A percentile compares a stretch with the other conserved stretches of the same genome.
Conservation (phyloP, 257 asterid species). For the Anisodus acutangulus region DNA sequence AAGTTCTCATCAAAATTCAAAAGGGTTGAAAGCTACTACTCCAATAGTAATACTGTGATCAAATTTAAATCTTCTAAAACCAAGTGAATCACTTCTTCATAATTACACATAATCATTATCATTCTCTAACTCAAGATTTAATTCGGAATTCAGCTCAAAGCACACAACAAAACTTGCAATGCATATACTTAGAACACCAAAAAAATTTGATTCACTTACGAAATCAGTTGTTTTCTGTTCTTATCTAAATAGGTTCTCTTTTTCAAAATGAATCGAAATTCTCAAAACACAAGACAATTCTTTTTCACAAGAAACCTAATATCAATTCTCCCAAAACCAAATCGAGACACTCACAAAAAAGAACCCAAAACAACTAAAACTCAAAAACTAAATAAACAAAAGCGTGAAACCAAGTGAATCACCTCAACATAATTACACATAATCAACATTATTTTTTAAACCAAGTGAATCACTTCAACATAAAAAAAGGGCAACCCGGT, state of each 20-base stretch:
- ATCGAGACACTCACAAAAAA: not conserved
- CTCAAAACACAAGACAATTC: not conserved
- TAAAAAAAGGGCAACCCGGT: no score
- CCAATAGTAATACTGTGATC: not conserved
- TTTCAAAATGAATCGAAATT: no score
- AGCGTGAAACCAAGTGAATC: no score
- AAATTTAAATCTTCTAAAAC: not conserved
- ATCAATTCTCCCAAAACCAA: no score
- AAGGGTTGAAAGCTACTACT: not conserved
- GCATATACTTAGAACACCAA: not conserved
- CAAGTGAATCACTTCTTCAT: not conserved
- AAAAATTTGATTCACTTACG: no score
- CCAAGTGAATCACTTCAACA: no score
- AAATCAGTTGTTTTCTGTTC: not conserved
- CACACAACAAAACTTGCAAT: no score
- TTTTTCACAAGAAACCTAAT: no score
- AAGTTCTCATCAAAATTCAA: not conserved
- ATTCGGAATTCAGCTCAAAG: not conserved
- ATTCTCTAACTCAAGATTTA: no score
- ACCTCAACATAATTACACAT: not conserved
- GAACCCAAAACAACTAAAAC: not conserved
- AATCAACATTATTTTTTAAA: not conserved
- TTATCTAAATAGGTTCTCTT: no score
- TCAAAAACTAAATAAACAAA: not conserved
- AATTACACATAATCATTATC: not conserved